phyloP scores from a whole-genome alignment of 805 yeast species.

The Naumovozyma dairenensis region DNA sequence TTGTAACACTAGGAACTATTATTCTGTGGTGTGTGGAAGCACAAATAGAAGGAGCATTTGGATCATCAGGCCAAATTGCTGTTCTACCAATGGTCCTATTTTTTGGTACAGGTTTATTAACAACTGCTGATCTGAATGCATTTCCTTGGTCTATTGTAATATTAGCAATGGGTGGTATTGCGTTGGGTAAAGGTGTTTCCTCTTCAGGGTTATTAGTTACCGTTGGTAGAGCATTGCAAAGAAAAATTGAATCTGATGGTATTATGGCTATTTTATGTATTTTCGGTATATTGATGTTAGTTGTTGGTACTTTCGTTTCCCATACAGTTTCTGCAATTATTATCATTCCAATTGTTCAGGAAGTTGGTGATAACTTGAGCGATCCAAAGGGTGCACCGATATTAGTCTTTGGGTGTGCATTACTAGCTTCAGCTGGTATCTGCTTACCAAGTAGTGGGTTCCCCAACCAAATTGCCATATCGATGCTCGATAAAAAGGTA shows the following conservation, averaged over 20 bases:
- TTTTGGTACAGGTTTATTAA: slow-evolving; percentile 80
- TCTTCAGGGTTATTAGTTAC: slow-evolving; percentile 80
- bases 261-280: slow-evolving; percentile 65
- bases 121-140: slow-evolving; percentile 81
- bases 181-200: slow-evolving; percentile 87
- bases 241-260: slow-evolving; percentile 48
- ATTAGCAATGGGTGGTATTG: slow-evolving; percentile 95
- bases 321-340: slow-evolving; percentile 96
- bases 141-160: slow-evolving; percentile 95
- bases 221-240: slow-evolving; percentile 63
- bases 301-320: slow-evolving; percentile 89
- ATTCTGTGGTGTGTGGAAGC: slow-evolving; percentile 83
- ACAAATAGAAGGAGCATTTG: slow-evolving; percentile 59
- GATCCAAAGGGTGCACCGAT: slow-evolving; percentile 59
- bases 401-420: slow-evolving; percentile 37
- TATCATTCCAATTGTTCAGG: slow-evolving; percentile 79
- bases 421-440: slow-evolving; percentile 90
- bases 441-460: slow-evolving; percentile 95
- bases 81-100: slow-evolving; percentile 75
- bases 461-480: slow-evolving; percentile 95
- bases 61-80: slow-evolving; percentile 90
- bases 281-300: slow-evolving; percentile 74
- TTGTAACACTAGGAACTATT: slow-evolving; percentile 64
- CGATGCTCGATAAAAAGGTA: slow-evolving; percentile 88
- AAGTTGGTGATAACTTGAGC: slow-evolving; percentile 65